phyloP scores from a whole-genome alignment of 257 asterid species.

The Leonotis leonurus region DNA sequence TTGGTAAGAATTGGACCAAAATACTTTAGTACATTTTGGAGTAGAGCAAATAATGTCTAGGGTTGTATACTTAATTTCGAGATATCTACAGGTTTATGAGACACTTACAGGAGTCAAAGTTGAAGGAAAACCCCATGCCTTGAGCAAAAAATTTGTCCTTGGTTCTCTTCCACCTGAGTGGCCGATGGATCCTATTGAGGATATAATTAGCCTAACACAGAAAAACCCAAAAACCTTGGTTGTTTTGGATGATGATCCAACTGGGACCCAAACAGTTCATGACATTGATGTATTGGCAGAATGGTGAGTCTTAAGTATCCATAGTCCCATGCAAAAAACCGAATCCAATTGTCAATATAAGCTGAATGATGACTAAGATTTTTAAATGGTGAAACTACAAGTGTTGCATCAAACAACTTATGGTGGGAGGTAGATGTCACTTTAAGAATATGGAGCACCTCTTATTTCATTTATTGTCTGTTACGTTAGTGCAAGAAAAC shows the following conservation, averaged over 20 bases:
- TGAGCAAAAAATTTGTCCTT: constrained; percentile 58
- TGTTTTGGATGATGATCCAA: constrained; percentile 98
- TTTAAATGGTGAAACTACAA: constrained; percentile 1
- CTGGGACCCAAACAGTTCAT: constrained; percentile 99
- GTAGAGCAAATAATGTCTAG: not conserved
- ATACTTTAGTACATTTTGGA: not conserved
- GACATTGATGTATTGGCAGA: constrained; percentile 87
- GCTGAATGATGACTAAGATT: not conserved
- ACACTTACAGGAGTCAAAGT: constrained; percentile 88
- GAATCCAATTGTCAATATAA: not conserved
- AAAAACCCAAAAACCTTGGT: constrained; percentile 63
- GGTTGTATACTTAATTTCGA: constrained; percentile 15
- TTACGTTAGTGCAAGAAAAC: not conserved
- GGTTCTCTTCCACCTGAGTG: constrained; percentile 85
- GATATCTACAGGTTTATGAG: constrained; percentile 72
- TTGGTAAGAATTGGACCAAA: not conserved
- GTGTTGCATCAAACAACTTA: constrained; percentile 9
- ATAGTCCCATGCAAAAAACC: not conserved
- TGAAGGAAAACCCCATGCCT: constrained; percentile 62
- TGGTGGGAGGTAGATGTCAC: not conserved
- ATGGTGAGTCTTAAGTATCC: constrained; percentile 52
- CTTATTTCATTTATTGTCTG: not conserved
- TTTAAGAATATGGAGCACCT: not conserved
- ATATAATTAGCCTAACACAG: constrained; percentile 50
- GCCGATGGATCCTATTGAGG: constrained; percentile 62